These are phyloP conservation scores for Penicillium sp. DNA, from an alignment of 2,329 filamentous ascomycete genomes.

Conservation along the genomic window DNA sequence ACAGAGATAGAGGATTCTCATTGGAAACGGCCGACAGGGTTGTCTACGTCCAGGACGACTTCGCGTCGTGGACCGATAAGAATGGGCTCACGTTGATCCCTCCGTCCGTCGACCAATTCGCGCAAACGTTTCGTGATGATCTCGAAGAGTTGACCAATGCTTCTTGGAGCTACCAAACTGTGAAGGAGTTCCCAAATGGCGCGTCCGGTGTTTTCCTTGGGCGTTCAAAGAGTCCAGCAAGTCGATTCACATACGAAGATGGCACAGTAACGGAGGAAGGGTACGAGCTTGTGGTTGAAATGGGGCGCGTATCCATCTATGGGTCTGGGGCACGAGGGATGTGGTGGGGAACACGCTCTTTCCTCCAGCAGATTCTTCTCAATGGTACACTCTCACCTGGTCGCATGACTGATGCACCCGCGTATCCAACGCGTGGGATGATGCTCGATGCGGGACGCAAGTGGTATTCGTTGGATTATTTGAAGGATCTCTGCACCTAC, in stretches of 20 bases:
- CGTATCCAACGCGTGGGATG: slow-evolving; percentile 52
- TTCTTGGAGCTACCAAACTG: slow-evolving; percentile 44
- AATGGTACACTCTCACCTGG: slow-evolving; percentile 44
- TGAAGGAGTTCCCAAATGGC: slow-evolving; percentile 35
- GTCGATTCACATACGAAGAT: slow-evolving; percentile 48
- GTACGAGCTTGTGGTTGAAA: slow-evolving; percentile 46
- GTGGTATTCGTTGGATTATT: slow-evolving; percentile 56
- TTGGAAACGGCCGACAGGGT: slow-evolving; percentile 7
- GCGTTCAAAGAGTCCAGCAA: slow-evolving; percentile 14
- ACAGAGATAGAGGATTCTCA: slow-evolving; percentile 28
- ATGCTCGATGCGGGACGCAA: slow-evolving; percentile 58
- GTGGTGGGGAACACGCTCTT: slow-evolving; percentile 60
- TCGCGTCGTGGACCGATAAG: slow-evolving; percentile 44
- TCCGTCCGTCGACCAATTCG: slow-evolving; percentile 52
- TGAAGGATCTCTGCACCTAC: slow-evolving; percentile 60
- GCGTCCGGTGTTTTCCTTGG: slow-evolving; percentile 48
- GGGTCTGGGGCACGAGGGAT: slow-evolving; percentile 57
- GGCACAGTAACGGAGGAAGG: slow-evolving; percentile 51
- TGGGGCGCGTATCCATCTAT: slow-evolving; percentile 44
- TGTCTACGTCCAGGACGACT: slow-evolving; percentile 42
- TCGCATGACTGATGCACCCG: slow-evolving; percentile 50
- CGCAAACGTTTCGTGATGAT: slow-evolving; percentile 48
- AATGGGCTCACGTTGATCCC: slow-evolving; percentile 54
- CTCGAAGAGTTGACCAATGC: slow-evolving; percentile 42
- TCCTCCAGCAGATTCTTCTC: slow-evolving; percentile 53